Evolutionary conservation across 2,329 filamentous ascomycete species (phyloP).

Genomic region (Metarhizium guizhouense): DNA sequence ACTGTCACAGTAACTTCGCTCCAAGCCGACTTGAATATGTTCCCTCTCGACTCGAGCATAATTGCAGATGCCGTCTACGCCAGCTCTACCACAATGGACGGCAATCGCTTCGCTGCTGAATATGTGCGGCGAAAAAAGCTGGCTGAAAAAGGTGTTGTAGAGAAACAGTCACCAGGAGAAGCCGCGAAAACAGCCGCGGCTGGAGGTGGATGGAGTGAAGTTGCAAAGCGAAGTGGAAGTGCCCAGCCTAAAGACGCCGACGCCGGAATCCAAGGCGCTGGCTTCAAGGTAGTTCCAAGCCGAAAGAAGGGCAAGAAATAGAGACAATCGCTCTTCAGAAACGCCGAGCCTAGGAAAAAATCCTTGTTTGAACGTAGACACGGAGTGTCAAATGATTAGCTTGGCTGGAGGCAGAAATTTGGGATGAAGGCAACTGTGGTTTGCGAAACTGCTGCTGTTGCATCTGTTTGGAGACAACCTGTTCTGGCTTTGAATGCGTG

Average conservation of each 20-base stretch:
- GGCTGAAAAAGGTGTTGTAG: slow-evolving; percentile 83
- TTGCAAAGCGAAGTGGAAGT: slow-evolving; percentile 79
- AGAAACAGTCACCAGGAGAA: slow-evolving; percentile 56
- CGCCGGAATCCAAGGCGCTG: slow-evolving; percentile 39
- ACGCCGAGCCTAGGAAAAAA: slow-evolving; percentile 3
- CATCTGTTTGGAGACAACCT: neutral
- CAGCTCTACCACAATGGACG: slow-evolving; percentile 82
- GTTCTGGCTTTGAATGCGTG: neutral
- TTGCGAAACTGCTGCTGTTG: neutral
- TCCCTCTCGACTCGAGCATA: slow-evolving; percentile 69
- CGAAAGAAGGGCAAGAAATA: slow-evolving; percentile 89
- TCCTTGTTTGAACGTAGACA: neutral
- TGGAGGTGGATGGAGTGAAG: slow-evolving; percentile 83
- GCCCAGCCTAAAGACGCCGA: slow-evolving; percentile 31
- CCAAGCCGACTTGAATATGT: slow-evolving; percentile 62
- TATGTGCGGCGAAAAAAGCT: slow-evolving; percentile 89
- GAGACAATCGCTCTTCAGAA: slow-evolving; percentile 10
- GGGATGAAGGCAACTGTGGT: neutral
- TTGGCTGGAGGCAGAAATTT: neutral
- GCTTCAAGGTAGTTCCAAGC: slow-evolving; percentile 82
- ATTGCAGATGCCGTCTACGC: slow-evolving; percentile 87
- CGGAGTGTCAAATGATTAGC: neutral
- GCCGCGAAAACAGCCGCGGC: slow-evolving; percentile 32
- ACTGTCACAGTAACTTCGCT: slow-evolving; percentile 62
- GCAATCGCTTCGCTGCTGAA: slow-evolving; percentile 86